Percentiles rank a stretch among this genome's conserved stretches.
Conservation (phyloP, 768 basidiomycete species). For the Boletus huronensis region DNA sequence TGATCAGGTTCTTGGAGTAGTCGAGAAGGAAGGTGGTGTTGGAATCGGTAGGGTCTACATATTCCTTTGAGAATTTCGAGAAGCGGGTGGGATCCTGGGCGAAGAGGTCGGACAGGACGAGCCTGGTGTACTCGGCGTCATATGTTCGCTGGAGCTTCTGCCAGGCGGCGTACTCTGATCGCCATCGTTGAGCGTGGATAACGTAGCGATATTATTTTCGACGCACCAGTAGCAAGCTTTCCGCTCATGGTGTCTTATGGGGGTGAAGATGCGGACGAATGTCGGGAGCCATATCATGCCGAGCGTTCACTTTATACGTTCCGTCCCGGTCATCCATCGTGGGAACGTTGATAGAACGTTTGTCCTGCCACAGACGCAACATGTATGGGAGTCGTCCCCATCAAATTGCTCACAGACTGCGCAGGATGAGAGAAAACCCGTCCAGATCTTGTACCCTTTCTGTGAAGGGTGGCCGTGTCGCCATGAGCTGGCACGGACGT, state of each 20-base stretch:
- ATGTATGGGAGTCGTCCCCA: not conserved
- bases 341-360: conserved; percentile 15
- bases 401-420: conserved; percentile 6
- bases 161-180: conserved; percentile 83
- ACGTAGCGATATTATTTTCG: not conserved
- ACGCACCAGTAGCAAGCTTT: conserved; percentile 56
- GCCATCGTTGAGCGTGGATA: not conserved
- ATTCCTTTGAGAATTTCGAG: conserved; percentile 75
- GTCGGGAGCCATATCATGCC: too few relatives aligned
- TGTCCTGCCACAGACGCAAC: not conserved
- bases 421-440: conserved; percentile 20
- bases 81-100: conserved; percentile 85
- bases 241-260: conserved; percentile 50
- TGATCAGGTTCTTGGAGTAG: conserved; percentile 96
- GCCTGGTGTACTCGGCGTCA: conserved; percentile 63
- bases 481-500: conserved; percentile 1
- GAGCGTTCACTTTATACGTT: conserved; percentile 20
- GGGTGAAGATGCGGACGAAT: conserved; percentile 4
- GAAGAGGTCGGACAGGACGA: conserved; percentile 92
- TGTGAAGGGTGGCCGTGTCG: conserved; percentile 4
- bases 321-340: conserved; percentile 14
- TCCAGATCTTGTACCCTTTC: not conserved
- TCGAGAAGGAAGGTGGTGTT: conserved; percentile 85
- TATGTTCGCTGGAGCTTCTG: conserved; percentile 85
- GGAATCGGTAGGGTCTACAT: conserved; percentile 61